phyloP scores from a whole-genome alignment of 306 rosid genomes.

The Castanospermum australe region DNA sequence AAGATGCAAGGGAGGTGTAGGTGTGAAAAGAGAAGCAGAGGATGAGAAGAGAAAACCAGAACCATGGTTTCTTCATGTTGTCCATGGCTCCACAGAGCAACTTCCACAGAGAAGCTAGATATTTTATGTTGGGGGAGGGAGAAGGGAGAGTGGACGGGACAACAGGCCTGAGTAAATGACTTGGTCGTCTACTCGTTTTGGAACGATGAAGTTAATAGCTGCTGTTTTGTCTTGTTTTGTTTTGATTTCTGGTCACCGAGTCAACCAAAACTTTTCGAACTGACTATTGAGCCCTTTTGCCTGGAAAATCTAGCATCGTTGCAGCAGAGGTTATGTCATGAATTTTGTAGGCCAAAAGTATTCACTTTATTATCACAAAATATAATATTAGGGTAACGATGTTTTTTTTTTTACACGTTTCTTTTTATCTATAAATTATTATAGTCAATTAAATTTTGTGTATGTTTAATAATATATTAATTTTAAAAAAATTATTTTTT shows the following conservation, averaged over 20 bases:
- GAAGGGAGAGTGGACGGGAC: background rate
- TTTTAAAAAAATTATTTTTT: too few species aligned
- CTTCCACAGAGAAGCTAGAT: constrained; percentile 7
- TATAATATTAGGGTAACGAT: too few species aligned
- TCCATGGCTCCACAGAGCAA: constrained; percentile 21
- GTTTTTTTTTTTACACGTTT: background rate
- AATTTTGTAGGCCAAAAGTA: background rate
- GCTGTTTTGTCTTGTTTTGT: background rate
- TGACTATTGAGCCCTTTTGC: background rate
- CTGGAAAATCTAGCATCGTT: background rate
- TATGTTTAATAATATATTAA: too few species aligned
- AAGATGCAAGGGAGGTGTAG: constrained; percentile 36
- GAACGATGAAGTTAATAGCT: background rate
- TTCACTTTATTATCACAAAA: background rate
- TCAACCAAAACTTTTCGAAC: constrained; percentile 7
- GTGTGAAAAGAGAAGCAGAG: constrained; percentile 27
- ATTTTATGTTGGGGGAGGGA: background rate
- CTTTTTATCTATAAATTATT: background rate
- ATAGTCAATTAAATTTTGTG: background rate
- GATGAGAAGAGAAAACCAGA: constrained; percentile 25
- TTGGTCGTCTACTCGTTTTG: constrained; percentile 5
- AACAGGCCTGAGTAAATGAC: constrained; percentile 15
- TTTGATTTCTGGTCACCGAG: background rate
- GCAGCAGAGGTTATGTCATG: background rate
- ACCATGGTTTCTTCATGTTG: constrained; percentile 22